These are phyloP conservation scores for Barnettozyma siamensis DNA, from an alignment of 805 yeast genomes.

Conservation along the genomic window DNA sequence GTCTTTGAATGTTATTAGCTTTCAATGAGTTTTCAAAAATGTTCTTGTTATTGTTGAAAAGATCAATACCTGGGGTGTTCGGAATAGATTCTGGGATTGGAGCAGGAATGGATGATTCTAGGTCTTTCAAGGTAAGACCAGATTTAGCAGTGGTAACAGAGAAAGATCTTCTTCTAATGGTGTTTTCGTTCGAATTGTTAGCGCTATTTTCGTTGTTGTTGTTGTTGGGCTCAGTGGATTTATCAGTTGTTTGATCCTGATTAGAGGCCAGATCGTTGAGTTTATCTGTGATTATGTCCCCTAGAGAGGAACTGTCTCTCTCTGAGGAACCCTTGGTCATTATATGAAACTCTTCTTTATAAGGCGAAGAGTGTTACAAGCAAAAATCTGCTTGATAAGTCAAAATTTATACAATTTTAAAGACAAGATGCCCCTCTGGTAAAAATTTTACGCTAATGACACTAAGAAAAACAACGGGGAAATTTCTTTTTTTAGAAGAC, in stretches of 20 bases:
- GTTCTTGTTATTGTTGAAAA: constrained; percentile 4
- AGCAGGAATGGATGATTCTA: constrained; percentile 24
- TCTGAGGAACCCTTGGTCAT: too few species aligned
- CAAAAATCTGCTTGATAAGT: too few species aligned
- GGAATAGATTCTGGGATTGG: constrained; percentile 38
- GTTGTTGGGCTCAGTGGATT: too few species aligned
- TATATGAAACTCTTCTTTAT: too few species aligned
- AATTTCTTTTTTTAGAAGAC: not conserved
- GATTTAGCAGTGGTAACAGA: constrained; percentile 1
- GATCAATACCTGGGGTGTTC: constrained; percentile 35
- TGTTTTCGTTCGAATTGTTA: not conserved
- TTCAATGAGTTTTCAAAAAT: constrained; percentile 3
- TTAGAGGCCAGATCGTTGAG: not conserved
- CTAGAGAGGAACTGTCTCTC: not conserved
- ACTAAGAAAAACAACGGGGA: not conserved
- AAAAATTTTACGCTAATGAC: not conserved
- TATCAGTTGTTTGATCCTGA: not conserved
- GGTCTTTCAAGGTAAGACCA: constrained; percentile 10
- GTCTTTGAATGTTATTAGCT: not conserved
- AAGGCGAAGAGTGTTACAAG: too few species aligned
- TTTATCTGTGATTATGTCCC: not conserved
- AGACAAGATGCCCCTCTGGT: too few species aligned
- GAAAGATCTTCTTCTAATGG: constrained; percentile 11
- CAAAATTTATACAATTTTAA: too few species aligned
- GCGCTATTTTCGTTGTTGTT: not conserved